Evolutionary conservation across 805 yeast species (phyloP).

Genomic region (Yamadazyma tumulicola): DNA sequence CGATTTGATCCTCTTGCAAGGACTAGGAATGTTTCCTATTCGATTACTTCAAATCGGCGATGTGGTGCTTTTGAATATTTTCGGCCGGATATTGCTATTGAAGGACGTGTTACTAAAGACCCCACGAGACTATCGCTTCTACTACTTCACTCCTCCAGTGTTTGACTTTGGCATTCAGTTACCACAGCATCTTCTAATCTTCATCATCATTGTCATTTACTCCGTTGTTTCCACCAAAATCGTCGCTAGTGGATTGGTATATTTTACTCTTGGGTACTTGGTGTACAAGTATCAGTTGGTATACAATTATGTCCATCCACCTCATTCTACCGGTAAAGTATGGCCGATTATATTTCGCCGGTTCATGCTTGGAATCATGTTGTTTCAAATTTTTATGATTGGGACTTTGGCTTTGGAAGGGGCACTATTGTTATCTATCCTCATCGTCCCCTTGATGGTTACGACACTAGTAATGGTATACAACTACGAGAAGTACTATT

Average conservation of each 20-base stretch:
- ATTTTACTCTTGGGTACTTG: constrained; percentile 54
- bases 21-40: constrained; percentile 61
- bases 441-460: constrained; percentile 48
- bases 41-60: constrained; percentile 55
- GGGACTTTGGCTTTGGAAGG: constrained; percentile 62
- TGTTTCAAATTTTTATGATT: constrained; percentile 60
- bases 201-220: constrained; percentile 56
- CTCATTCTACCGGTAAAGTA: constrained; percentile 63
- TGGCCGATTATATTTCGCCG: constrained; percentile 64
- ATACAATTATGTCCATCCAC: constrained; percentile 60
- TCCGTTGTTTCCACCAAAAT: constrained; percentile 61
- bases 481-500: constrained; percentile 52
- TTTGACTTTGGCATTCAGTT: constrained; percentile 60
- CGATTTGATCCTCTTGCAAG: constrained; percentile 67
- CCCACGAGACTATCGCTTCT: constrained; percentile 49
- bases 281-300: constrained; percentile 61
- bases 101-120: constrained; percentile 41
- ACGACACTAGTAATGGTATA: constrained; percentile 43
- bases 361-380: constrained; percentile 50
- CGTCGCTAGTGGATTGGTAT: constrained; percentile 54
- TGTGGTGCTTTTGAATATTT: constrained; percentile 40
- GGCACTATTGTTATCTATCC: constrained; percentile 46
- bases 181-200: constrained; percentile 59
- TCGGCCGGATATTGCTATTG: constrained; percentile 36
- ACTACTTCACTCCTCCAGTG: constrained; percentile 54